These are phyloP conservation scores for Xanthoconium stramineum DNA, from an alignment of 768 basidiomycete genomes.

Conservation along the genomic window DNA sequence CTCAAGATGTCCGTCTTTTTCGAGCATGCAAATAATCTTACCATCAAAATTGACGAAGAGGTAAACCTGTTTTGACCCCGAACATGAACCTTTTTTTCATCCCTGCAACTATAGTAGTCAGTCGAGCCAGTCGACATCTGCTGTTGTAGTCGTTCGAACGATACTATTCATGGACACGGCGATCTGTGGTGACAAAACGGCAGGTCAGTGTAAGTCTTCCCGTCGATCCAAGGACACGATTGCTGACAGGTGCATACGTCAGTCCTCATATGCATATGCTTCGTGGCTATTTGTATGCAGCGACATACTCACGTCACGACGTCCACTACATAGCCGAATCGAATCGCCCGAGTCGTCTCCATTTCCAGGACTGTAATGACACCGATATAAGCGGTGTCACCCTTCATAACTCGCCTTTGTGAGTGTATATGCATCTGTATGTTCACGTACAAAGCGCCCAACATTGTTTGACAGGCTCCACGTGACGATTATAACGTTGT, in stretches of 20 bases:
- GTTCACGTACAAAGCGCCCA: not conserved
- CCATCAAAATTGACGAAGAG: conserved; percentile 3
- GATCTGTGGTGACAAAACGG: not conserved
- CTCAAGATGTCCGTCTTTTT: not conserved
- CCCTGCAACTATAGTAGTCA: conserved; percentile 1
- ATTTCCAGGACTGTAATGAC: conserved; percentile 6
- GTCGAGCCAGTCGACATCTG: not conserved
- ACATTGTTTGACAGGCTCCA: conserved; percentile 9
- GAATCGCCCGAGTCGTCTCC: not conserved
- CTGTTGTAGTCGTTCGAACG: not conserved
- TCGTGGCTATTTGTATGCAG: not conserved
- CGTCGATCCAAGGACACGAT: too few relatives aligned
- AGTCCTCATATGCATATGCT: not conserved
- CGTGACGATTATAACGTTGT: conserved; percentile 6
- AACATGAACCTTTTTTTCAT: conserved; percentile 4
- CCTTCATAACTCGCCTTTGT: conserved; percentile 10
- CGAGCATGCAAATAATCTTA: not conserved
- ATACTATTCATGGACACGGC: conserved; percentile 8
- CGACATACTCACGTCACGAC: not conserved
- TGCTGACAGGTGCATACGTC: not conserved
- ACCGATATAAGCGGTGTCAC: conserved; percentile 15
- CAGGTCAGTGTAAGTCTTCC: not conserved
- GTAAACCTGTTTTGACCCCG: not conserved
- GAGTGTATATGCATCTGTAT: not conserved
- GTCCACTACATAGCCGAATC: not conserved